Evolutionary conservation across 352 stramenopile genomes (phyloP).

Genomic region (Globisporangium nodosum): DNA sequence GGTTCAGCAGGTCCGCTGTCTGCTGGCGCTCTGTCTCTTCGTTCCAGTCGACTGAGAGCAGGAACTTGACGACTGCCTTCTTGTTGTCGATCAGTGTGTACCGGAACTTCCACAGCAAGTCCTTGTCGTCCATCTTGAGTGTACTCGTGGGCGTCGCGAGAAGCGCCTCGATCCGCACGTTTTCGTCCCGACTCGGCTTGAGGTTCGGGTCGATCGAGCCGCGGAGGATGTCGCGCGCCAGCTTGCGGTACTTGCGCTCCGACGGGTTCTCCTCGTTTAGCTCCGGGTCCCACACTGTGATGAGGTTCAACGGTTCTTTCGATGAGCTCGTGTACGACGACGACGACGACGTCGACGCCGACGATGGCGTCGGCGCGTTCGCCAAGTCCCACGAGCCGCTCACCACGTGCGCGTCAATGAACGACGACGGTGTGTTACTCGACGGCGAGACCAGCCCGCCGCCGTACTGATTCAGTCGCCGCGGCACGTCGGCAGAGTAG

Average conservation of each 20-base stretch:
- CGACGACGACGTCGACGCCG: background rate
- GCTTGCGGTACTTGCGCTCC: conserved; percentile 98
- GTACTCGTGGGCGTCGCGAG: conserved; percentile 92
- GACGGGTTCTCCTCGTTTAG: conserved; percentile 88
- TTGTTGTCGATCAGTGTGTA: conserved; percentile 95
- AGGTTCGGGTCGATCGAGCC: conserved; percentile 96
- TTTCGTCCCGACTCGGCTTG: conserved; percentile 95
- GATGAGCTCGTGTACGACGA: conserved; percentile 15
- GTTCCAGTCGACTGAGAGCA: conserved; percentile 98
- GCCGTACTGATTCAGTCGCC: conserved; percentile 33
- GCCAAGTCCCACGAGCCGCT: conserved; percentile 46
- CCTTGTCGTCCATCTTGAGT: conserved; percentile 89
- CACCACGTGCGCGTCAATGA: conserved; percentile 33
- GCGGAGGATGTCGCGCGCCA: conserved; percentile 93
- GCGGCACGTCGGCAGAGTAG: conserved; percentile 42
- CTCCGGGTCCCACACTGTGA: conserved; percentile 82
- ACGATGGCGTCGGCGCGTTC: conserved; percentile 10
- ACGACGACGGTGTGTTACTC: conserved; percentile 13
- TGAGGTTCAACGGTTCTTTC: conserved; percentile 40
- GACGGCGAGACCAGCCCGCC: conserved; percentile 15
- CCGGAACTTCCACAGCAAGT: conserved; percentile 95
- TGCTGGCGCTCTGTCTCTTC: conserved; percentile 97
- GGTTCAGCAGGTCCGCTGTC: conserved; percentile 68
- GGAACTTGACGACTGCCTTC: conserved; percentile 97
- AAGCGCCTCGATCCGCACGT: conserved; percentile 89